These are phyloP conservation scores for Metschnikowia continentalis DNA, from an alignment of 805 yeast species.

Conservation along the genomic window DNA sequence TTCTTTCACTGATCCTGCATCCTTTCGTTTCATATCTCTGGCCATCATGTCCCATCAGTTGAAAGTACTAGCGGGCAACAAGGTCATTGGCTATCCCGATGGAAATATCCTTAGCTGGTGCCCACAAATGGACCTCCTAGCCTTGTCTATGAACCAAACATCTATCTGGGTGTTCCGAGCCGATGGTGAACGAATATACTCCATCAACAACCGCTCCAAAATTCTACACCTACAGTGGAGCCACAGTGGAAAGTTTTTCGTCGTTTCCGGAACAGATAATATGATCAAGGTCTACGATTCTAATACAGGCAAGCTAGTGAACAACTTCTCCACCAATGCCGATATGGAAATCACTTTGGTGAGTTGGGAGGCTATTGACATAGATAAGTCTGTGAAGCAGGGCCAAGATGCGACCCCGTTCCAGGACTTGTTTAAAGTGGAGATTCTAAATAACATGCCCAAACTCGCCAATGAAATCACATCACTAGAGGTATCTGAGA, in stretches of 20 bases:
- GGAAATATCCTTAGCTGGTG: slow-evolving; percentile 43
- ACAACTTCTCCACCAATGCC: slow-evolving; percentile 18
- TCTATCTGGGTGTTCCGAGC: slow-evolving; percentile 51
- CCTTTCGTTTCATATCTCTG: background rate
- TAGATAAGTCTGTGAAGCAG: slow-evolving; percentile 1
- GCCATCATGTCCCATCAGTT: background rate
- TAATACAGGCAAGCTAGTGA: slow-evolving; percentile 41
- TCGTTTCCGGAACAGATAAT: slow-evolving; percentile 43
- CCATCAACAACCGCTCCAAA: slow-evolving; percentile 34
- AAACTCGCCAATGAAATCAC: slow-evolving; percentile 21
- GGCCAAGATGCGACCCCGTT: slow-evolving; percentile 7
- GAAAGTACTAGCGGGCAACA: slow-evolving; percentile 11
- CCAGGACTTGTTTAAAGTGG: slow-evolving; percentile 25
- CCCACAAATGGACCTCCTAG: slow-evolving; percentile 51
- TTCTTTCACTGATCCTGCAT: background rate
- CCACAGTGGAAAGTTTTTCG: slow-evolving; percentile 38
- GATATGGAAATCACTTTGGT: slow-evolving; percentile 14
- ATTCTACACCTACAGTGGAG: slow-evolving; percentile 31
- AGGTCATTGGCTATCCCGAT: slow-evolving; percentile 26
- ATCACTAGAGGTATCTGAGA: slow-evolving; percentile 5
- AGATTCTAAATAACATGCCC: slow-evolving; percentile 33
- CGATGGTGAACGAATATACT: slow-evolving; percentile 52
- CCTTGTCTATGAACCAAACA: slow-evolving; percentile 46
- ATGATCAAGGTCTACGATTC: slow-evolving; percentile 43
- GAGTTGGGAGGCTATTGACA: slow-evolving; percentile 16